Evolutionary conservation across 768 basidiomycete genomes (phyloP).

Genomic region (Amanita inopinata): DNA sequence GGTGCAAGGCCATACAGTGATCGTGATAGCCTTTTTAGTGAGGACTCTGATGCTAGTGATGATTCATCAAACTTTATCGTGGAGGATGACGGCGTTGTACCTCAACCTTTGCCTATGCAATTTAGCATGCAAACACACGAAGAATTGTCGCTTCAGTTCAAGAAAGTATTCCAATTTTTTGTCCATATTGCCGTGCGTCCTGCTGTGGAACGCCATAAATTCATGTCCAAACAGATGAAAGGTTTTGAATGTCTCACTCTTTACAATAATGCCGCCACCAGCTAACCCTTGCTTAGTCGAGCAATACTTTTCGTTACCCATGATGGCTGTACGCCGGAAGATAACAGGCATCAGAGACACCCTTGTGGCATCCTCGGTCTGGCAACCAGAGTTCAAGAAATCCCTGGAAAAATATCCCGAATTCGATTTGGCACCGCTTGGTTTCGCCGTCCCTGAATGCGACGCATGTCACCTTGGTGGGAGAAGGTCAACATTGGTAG

Average conservation of each 20-base stretch:
- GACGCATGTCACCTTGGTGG: constrained; percentile 78
- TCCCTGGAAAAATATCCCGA: constrained; percentile 58
- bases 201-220: constrained; percentile 36
- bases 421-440: constrained; percentile 42
- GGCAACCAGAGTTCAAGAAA: constrained; percentile 62
- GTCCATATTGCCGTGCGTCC: constrained; percentile 69
- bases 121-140: constrained; percentile 79
- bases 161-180: constrained; percentile 80
- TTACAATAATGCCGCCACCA: not conserved
- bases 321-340: constrained; percentile 59
- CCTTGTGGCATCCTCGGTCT: constrained; percentile 76
- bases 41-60: constrained; percentile 28
- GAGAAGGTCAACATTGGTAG: constrained; percentile 54
- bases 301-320: constrained; percentile 67
- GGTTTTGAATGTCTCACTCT: constrained; percentile 24
- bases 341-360: constrained; percentile 63
- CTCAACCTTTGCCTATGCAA: constrained; percentile 51
- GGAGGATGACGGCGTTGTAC: constrained; percentile 44
- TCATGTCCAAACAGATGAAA: constrained; percentile 44
- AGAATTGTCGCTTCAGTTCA: constrained; percentile 72
- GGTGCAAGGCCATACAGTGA: constrained; percentile 35
- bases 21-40: constrained; percentile 26
- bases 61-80: constrained; percentile 45
- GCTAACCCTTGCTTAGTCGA: constrained; percentile 28
- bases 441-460: constrained; percentile 54